Percentiles rank a stretch among this genome's conserved stretches.
Evolutionary conservation across 73 alveolate species (phyloP).

Genomic region (Paraurostyla sp.): DNA sequence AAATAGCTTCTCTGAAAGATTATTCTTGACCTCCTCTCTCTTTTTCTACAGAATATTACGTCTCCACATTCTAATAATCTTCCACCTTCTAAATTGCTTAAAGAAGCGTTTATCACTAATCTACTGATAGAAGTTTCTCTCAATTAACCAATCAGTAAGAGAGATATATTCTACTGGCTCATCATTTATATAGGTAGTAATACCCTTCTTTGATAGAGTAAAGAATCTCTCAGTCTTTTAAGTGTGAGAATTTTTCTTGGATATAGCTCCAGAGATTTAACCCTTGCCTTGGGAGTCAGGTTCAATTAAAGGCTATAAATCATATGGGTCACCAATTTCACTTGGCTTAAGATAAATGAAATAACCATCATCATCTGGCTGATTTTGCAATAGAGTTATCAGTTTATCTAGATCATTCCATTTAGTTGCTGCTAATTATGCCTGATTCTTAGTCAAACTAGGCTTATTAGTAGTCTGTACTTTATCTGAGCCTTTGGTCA

Average conservation of each 20-base stretch:
- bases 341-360: constrained; percentile 67
- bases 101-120: constrained; percentile 79
- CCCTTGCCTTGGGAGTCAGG: constrained; percentile 50
- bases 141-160: constrained; percentile 86
- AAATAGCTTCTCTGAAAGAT: constrained; percentile 82
- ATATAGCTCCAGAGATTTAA: constrained; percentile 25
- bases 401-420: constrained; percentile 58
- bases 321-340: constrained; percentile 70
- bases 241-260: constrained; percentile 19
- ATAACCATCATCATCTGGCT: constrained; percentile 79
- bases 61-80: constrained; percentile 88
- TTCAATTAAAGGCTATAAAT: constrained; percentile 71
- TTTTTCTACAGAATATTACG: constrained; percentile 81
- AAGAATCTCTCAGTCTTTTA: constrained; percentile 72
- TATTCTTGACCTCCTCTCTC: constrained; percentile 75
- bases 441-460: too few species aligned
- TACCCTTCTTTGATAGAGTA: constrained; percentile 87
- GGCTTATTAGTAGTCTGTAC: too few species aligned
- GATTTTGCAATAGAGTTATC: constrained; percentile 60
- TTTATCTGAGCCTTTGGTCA: background rate
- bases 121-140: constrained; percentile 79
- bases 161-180: constrained; percentile 89
- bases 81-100: constrained; percentile 88
- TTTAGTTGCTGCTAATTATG: background rate
- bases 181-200: constrained; percentile 84